Percentiles rank a stretch among this genome's conserved stretches.
Conservation (phyloP, 2,329 filamentous ascomycete species). For the Epichloe typhina region DNA sequence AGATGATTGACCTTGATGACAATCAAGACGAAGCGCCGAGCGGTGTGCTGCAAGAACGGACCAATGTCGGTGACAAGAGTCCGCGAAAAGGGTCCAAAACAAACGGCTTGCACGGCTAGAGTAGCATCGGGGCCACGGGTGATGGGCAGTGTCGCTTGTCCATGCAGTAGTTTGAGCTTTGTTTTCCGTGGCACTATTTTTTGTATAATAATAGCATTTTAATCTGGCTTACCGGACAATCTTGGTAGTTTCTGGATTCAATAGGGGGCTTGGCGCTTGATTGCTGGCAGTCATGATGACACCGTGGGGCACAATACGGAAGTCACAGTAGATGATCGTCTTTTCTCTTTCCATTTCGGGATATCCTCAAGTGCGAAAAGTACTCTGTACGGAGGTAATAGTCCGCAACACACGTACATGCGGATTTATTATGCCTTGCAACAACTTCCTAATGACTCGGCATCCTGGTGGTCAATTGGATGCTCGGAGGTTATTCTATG, state of each 20-base stretch:
- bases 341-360: neutral
- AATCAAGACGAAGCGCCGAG: slow-evolving; percentile 15
- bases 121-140: neutral
- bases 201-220: slow-evolving; percentile 4
- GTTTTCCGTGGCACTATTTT: neutral
- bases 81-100: slow-evolving; percentile 20
- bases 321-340: neutral
- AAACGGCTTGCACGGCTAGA: slow-evolving; percentile 17
- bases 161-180: neutral
- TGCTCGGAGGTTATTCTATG: slow-evolving; percentile 1
- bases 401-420: too few species aligned
- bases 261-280: neutral
- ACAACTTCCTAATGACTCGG: too few species aligned
- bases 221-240: neutral
- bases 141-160: neutral
- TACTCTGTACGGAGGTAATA: too few species aligned
- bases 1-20: slow-evolving; percentile 44
- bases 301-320: neutral
- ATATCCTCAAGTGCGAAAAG: neutral
- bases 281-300: neutral
- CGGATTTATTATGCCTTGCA: too few species aligned
- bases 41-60: slow-evolving; percentile 22
- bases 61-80: slow-evolving; percentile 18
- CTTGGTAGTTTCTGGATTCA: neutral
- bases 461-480: neutral